Evolutionary conservation across 805 yeast genomes (phyloP).

Genomic region (Yarrowia sp.): DNA sequence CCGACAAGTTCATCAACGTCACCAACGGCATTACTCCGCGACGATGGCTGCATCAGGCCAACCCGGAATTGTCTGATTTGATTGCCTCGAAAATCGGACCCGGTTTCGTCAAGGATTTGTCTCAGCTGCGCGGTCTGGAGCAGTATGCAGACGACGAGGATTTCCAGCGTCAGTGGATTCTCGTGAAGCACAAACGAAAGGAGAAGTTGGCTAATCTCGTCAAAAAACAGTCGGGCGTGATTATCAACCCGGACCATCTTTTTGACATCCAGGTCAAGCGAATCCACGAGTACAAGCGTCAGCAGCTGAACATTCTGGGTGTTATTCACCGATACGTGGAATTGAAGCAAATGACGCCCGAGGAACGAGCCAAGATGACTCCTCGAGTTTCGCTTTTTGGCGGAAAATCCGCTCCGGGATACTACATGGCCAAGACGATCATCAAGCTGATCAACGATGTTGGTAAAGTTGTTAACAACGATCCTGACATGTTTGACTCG

Average conservation of each 20-base stretch:
- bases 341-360: constrained; percentile 64
- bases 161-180: constrained; percentile 69
- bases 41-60: constrained; percentile 94
- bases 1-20: constrained; percentile 82
- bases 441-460: constrained; percentile 83
- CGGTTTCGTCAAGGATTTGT: constrained; percentile 65
- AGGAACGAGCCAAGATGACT: constrained; percentile 59
- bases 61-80: constrained; percentile 72
- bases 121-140: constrained; percentile 63
- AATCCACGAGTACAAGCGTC: constrained; percentile 94
- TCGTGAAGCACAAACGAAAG: constrained; percentile 69
- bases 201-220: constrained; percentile 62
- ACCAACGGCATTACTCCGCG: constrained; percentile 96
- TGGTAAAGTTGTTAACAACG: constrained; percentile 75
- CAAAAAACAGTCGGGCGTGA: constrained; percentile 60
- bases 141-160: constrained; percentile 62
- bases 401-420: constrained; percentile 98
- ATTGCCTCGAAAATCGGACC: constrained; percentile 64
- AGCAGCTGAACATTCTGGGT: constrained; percentile 88
- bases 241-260: constrained; percentile 67
- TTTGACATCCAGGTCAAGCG: constrained; percentile 93
- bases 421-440: constrained; percentile 88
- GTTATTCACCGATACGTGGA: constrained; percentile 77
- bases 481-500: constrained; percentile 67
- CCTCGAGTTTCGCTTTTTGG: constrained; percentile 84